Base-by-base conservation (phyloP, 139 green algal species). In the Micractinium conductrix region DNA sequence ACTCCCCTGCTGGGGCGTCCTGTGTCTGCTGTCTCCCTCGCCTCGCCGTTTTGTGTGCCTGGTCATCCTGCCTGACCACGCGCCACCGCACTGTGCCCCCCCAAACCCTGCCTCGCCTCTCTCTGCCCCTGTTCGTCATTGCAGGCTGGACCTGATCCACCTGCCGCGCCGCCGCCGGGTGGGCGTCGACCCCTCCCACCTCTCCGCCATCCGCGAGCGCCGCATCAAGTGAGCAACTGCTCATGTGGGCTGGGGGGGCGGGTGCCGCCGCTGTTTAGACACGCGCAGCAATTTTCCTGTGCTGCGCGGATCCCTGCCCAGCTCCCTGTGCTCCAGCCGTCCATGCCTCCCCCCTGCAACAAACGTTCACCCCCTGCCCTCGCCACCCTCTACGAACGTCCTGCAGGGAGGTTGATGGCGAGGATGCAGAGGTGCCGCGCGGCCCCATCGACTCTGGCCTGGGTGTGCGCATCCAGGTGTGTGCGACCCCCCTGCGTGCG, bases 401-500 rank as follows among this genome's bases (percentile, higher is more conserved):
- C 33, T 60, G 42, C 42, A 82, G 38, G 73, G 50, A 90, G 67
- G 82, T 72, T 37, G 78, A 81, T 38, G 83, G 70, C 4, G 83
- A 87, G 55, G 76, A 60, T 35, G 69, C 83, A 8, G 83, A 87
- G 53, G 67, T 58, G 28, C 67, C 83, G 0, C 85, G 85, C 12
- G 67, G 85, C 24, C 91, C 89, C 24, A 63, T 93, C 5, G 93
- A 95, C 85, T 92, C 86, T 42, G 91, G 92, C 43, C 92, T 92
- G 70, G 92, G 93, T 26, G 92, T 95, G 43, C 87, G 93, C 43
- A 85, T 93, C 24, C 87, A 92, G 87, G 91, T 93, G 67, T 19
- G 79, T n/a, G n/a, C n/a, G n/a, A n/a, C n/a, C n/a, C n/a, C n/a
- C n/a, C n/a, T n/a, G n/a, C n/a, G n/a, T n/a, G n/a, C n/a, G n/a